Evolutionary conservation across 306 rosid genomes (phyloP).

Genomic region (Ceratonia siliqua): DNA sequence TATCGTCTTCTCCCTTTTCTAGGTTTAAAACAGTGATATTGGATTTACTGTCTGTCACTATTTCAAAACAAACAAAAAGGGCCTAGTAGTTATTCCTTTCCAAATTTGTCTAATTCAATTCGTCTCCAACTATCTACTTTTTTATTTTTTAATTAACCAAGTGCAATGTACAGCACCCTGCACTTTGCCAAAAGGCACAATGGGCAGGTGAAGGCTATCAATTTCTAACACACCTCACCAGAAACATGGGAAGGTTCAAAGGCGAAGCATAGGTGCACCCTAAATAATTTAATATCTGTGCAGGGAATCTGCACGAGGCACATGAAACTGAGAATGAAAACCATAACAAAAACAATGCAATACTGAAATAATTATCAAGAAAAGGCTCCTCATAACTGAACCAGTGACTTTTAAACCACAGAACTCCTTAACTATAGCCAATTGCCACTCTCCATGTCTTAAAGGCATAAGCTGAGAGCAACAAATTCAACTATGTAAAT

Average conservation of each 20-base stretch:
- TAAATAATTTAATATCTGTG: neutral
- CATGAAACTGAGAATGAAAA: neutral
- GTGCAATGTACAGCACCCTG: neutral
- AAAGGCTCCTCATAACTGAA: conserved; percentile 1
- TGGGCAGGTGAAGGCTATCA: neutral
- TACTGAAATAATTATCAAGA: conserved; percentile 2
- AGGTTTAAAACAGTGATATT: neutral
- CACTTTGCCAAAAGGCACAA: neutral
- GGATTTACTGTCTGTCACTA: neutral
- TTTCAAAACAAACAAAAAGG: conserved; percentile 17
- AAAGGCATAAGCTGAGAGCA: neutral
- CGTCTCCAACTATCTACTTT: neutral
- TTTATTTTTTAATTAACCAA: neutral
- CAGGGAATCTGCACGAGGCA: neutral
- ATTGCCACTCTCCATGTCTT: neutral
- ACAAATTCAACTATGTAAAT: neutral
- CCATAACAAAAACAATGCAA: neutral
- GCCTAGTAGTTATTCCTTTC: neutral
- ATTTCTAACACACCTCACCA: neutral
- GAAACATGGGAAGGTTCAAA: conserved; percentile 1
- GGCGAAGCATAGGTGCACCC: neutral
- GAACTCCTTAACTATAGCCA: neutral
- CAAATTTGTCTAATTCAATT: neutral
- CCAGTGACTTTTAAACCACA: neutral
- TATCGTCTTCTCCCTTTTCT: neutral